Base-by-base conservation (phyloP, 2,329 filamentous ascomycete species). In the Emericellopsis cladophorae region DNA sequence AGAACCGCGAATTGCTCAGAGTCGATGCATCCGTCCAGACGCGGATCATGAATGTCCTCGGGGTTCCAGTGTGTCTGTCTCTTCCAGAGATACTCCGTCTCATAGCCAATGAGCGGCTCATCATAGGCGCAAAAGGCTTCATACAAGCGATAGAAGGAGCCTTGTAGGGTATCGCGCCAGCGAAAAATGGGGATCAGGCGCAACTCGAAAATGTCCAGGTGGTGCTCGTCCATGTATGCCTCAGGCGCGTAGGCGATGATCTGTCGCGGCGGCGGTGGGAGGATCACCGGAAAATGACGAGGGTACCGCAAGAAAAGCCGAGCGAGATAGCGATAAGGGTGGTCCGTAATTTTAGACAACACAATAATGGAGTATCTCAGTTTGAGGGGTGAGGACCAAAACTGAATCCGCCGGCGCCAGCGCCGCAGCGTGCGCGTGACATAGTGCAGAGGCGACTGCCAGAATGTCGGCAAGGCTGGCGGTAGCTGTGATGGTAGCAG, bases 51-150 rank as follows among this genome's bases (percentile, higher is more conserved):
- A 21, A 29, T 24, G n/a, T 45, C 47, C 39, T 52, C 51, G 2
- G 48, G 42, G 14, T 53, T 45, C 53, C 49, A 55, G 10, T 21
- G 18, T 7, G 46, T 47, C 26, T 46, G 43, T 14, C 36, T 22
- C n/a, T 47, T 46, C 49, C 50, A 56, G 34, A 53, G 47, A 36
- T 56, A 56, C 44, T 55, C 50, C 10, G 48, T 48, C 44, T 53
- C 52, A 24, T 51, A 54, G 16, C 47, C 45, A 7, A 54, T 47
- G 18, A 52, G 42, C 6, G 41, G 31, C 9, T 49, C 52, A 40
- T 55, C 46, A 10, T 43, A 43, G 29, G 49, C 49, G 39, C 50
- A 53, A n/a, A 53, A 44, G 12, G 49, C 50, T 42, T 56, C 52
- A 38, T 55, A 54, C 4, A 54, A 43, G 14, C 51, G 50, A 40